Evolutionary conservation across 1,139 yeast genomes (phyloP).

Genomic region (Suhomyces bokatorum): DNA sequence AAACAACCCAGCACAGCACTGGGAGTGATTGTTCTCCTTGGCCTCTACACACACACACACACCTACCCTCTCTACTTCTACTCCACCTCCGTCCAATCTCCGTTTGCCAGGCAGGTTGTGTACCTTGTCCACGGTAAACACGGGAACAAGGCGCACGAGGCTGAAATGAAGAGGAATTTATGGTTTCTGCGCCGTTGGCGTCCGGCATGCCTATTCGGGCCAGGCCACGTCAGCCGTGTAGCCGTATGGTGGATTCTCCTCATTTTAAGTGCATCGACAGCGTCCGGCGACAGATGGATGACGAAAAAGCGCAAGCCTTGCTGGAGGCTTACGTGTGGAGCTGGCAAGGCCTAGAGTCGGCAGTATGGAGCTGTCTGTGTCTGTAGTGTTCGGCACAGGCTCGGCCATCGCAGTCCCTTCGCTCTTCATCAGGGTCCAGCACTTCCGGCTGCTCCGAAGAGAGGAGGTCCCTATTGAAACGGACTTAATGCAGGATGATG

Average conservation of each 20-base stretch:
- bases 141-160: slow-evolving; percentile 3
- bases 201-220: too few species aligned
- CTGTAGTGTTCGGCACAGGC: too few species aligned
- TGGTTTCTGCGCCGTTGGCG: not conserved
- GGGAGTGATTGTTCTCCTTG: not conserved
- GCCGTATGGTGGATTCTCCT: not conserved
- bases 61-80: not conserved
- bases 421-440: not conserved
- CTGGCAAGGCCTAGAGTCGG: too few species aligned
- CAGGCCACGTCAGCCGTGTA: slow-evolving; percentile 1
- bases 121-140: not conserved
- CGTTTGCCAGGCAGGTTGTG: not conserved
- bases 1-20: not conserved
- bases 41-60: too few species aligned
- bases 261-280: too few species aligned
- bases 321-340: too few species aligned
- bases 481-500: too few species aligned
- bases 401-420: too few species aligned
- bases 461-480: not conserved
- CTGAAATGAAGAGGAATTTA: slow-evolving; percentile 1
- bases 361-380: too few species aligned
- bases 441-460: not conserved
- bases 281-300: too few species aligned
- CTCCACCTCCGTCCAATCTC: not conserved
- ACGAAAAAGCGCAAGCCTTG: too few species aligned